A percentile compares a stretch with the other conserved stretches of the same genome.
phyloP scores from a whole-genome alignment of 169 alveolate species.

The Plasmodium inui region DNA sequence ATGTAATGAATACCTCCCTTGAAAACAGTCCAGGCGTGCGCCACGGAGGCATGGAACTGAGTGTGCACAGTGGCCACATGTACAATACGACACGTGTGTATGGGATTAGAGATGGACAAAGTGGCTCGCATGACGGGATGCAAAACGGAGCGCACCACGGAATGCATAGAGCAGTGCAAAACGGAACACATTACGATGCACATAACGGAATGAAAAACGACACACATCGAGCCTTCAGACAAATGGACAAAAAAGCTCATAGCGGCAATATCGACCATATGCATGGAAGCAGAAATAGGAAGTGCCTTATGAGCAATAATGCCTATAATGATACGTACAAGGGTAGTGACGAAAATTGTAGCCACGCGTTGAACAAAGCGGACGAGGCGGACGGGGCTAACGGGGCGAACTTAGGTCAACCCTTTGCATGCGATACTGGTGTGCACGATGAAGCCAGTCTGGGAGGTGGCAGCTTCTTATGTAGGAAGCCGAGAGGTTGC shows the following conservation, averaged over 20 bases:
- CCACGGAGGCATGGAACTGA: background rate
- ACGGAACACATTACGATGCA: background rate
- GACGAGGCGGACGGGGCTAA: background rate
- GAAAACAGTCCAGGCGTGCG: background rate
- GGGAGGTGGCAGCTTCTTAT: background rate
- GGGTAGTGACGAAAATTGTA: slow-evolving; percentile 27
- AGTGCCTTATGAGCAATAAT: background rate
- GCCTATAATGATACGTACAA: slow-evolving; percentile 6
- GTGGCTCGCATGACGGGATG: background rate
- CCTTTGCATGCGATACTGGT: background rate
- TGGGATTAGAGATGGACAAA: background rate
- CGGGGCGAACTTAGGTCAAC: background rate
- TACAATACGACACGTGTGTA: background rate
- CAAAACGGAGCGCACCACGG: background rate
- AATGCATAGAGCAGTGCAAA: background rate
- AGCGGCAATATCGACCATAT: background rate
- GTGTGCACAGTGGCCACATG: background rate
- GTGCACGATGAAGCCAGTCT: background rate
- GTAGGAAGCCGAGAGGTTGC: slow-evolving; percentile 3
- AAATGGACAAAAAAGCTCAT: background rate
- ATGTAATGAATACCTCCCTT: background rate
- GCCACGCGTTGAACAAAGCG: background rate
- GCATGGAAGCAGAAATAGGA: slow-evolving; percentile 20
- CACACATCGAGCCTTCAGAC: background rate
- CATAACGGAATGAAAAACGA: background rate